phyloP scores from a whole-genome alignment of 495 filamentous ascomycete genomes.

The Penicillium pancosmium region DNA sequence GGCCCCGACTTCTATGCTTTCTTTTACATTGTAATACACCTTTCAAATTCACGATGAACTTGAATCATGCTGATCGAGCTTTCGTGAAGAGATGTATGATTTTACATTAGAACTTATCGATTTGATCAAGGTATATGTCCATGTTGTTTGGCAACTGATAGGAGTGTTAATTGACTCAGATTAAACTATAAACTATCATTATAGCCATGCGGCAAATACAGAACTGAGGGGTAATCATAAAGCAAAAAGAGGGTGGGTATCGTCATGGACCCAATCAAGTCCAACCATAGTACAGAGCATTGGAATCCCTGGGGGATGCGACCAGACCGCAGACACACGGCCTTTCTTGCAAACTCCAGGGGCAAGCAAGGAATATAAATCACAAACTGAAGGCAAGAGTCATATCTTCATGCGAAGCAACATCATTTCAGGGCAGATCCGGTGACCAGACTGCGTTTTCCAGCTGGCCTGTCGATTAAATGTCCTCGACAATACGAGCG shows the following conservation, averaged over 20 bases:
- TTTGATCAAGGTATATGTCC: no score
- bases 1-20: no score
- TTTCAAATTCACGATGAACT: no score
- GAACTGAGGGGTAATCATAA: conserved; percentile 2
- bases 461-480: conserved; percentile 50
- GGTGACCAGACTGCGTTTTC: not conserved
- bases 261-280: conserved; percentile 28
- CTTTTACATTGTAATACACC: no score
- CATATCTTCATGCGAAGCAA: conserved; percentile 21
- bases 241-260: conserved; percentile 44
- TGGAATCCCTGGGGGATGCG: not conserved
- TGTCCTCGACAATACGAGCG: conserved; percentile 82
- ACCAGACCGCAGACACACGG: no score
- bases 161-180: not conserved
- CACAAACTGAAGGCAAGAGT: conserved; percentile 18
- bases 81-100: no score
- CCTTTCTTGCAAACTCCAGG: not conserved
- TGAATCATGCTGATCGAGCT: no score
- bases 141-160: no score
- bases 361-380: conserved; percentile 19
- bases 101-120: no score
- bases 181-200: not conserved
- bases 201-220: conserved; percentile 1
- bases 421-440: not conserved
- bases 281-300: conserved; percentile 23